Evolutionary conservation across 495 filamentous ascomycete species (phyloP).

Genomic region (Chaetomium tenue): DNA sequence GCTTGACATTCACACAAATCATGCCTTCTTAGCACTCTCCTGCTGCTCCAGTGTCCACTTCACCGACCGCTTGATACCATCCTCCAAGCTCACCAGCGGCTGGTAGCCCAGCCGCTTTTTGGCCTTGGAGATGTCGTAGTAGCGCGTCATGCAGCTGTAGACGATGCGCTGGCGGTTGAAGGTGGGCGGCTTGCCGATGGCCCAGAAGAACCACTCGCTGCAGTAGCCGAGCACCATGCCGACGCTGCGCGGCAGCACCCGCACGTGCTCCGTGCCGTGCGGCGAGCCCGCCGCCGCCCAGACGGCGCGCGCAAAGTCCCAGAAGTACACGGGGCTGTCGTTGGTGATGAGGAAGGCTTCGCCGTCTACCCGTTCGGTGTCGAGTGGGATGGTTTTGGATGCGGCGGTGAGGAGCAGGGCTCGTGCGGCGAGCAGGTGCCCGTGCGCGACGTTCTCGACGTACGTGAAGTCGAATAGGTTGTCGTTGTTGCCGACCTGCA

Average conservation of each 20-base stretch:
- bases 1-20: background rate
- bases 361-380: slow-evolving; percentile 81
- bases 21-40: slow-evolving; percentile 29
- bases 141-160: slow-evolving; percentile 79
- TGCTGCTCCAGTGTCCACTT: slow-evolving; percentile 61
- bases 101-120: slow-evolving; percentile 71
- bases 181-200: slow-evolving; percentile 70
- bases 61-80: slow-evolving; percentile 70
- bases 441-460: slow-evolving; percentile 74
- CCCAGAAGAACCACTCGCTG: slow-evolving; percentile 64
- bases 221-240: slow-evolving; percentile 64
- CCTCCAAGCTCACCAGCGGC: slow-evolving; percentile 70
- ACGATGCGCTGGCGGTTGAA: slow-evolving; percentile 72
- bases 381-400: slow-evolving; percentile 58
- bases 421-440: slow-evolving; percentile 66
- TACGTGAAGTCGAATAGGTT: slow-evolving; percentile 89
- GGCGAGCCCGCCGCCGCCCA: slow-evolving; percentile 71
- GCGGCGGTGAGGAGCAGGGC: slow-evolving; percentile 65
- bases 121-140: slow-evolving; percentile 83
- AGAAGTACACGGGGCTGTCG: slow-evolving; percentile 88
- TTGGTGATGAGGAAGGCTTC: slow-evolving; percentile 97
- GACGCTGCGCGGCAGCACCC: slow-evolving; percentile 63
- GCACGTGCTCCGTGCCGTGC: slow-evolving; percentile 64
- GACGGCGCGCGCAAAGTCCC: slow-evolving; percentile 80
- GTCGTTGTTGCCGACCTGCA: slow-evolving; percentile 84